Percentiles rank a stretch among this genome's conserved stretches.
phyloP scores from a whole-genome alignment of 1,139 yeast genomes.

The Candida labiduridarum region DNA sequence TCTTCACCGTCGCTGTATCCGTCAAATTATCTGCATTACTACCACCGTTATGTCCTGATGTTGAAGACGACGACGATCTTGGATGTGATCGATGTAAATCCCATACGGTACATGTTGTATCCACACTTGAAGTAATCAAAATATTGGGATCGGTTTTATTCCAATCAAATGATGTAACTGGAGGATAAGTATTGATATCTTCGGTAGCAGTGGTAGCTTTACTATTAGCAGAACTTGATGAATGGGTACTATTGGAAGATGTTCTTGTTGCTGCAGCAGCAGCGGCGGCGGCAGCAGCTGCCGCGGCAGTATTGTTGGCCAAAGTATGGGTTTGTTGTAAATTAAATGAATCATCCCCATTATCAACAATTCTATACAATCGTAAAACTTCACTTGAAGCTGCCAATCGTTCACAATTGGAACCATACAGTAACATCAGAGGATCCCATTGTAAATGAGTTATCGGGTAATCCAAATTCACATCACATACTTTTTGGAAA shows the following conservation, averaged over 20 bases:
- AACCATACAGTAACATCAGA: conserved; percentile 22
- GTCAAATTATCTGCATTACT: conserved; percentile 20
- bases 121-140: conserved; percentile 85
- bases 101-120: conserved; percentile 97
- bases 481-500: conserved; percentile 55
- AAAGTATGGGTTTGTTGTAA: conserved; percentile 43
- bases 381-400: conserved; percentile 74
- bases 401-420: conserved; percentile 50
- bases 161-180: conserved; percentile 95
- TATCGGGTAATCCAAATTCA: conserved; percentile 61
- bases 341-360: conserved; percentile 34
- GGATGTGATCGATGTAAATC: conserved; percentile 55
- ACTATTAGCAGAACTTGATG: conserved; percentile 8
- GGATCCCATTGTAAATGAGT: conserved; percentile 81
- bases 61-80: neutral
- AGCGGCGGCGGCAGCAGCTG: conserved; percentile 10
- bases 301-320: conserved; percentile 40
- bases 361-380: conserved; percentile 56
- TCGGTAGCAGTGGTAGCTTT: conserved; percentile 16
- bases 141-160: conserved; percentile 68
- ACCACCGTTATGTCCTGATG: neutral
- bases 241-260: conserved; percentile 11
- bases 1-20: conserved; percentile 72
- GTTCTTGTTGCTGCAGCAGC: conserved; percentile 3
- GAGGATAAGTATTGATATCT: conserved; percentile 62